Evolutionary conservation across 2,329 filamentous ascomycete genomes (phyloP), one percentile per base, ranked within the genome.

Genomic region (Ophiosphaerella herpotricha): DNA sequence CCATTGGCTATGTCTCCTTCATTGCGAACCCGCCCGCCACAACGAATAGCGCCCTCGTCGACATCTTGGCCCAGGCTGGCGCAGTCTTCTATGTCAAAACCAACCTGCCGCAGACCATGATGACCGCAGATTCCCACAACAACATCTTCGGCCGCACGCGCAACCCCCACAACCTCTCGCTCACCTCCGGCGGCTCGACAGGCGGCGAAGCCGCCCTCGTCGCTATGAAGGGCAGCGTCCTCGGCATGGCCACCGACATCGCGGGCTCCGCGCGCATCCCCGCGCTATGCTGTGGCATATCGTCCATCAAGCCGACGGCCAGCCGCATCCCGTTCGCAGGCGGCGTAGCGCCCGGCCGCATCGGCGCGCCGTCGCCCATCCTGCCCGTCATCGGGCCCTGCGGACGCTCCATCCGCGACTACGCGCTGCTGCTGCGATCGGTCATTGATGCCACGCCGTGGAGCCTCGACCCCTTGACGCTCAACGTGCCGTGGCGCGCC

Each of bases 191-290:
- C 5, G 87, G 88, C 2, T 84, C 80, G 8, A 84, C 82, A 0
- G 87, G 87, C 9, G 87, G 87, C 11, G 85, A 88, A 64, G 85
- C 79, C 0, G 83, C 81, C 0, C 68, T 87, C 8, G 60, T 87
- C 16, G 81, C 80, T 4, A 78, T 87, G 74, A 76, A 78, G 24
- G 85, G 85, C 0, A 80, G 76, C 29, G 75, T 83, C 44, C 61
- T 88, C 1, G 86, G 86, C 1, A 76, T 87, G 11, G 84, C 83
- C 0, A 87, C 85, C 0, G 85, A 88, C 68, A 78, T 87, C 39
- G 80, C 78, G 1, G 80, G 80, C 1, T 77, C 73, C 46, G 86
- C 95, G 66, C 85, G 86, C 62, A 94, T 97, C 68, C 93, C 89
- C 72, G 89, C 96, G 47, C 91, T 96, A 62, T 92, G 92, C 74